A percentile compares a stretch with the other conserved stretches of the same genome.
These are phyloP conservation scores for Mimosa bimucronata DNA, from an alignment of 306 rosid species.

Conservation along the genomic window DNA sequence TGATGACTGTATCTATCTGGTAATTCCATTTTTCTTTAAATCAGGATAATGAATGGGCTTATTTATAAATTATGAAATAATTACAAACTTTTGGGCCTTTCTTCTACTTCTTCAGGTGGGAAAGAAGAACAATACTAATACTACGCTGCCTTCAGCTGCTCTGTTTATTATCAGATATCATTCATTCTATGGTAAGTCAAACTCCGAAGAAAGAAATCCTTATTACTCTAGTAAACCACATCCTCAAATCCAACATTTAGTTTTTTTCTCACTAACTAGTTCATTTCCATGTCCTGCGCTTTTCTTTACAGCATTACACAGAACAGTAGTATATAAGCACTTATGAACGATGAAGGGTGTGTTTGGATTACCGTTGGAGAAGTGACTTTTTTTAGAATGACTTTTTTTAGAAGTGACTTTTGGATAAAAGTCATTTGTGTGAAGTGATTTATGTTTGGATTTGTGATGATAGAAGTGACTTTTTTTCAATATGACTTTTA, in stretches of 20 bases:
- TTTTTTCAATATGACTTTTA: too few species aligned
- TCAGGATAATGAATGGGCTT: neutral
- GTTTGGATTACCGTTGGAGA: too few species aligned
- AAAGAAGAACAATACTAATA: conserved; percentile 35
- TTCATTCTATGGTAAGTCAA: conserved; percentile 47
- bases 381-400: too few species aligned
- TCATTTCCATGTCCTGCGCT: neutral
- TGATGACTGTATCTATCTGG: conserved; percentile 57
- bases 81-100: neutral
- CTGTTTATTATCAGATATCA: conserved; percentile 51
- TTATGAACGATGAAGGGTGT: conserved; percentile 79
- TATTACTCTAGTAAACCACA: too few species aligned
- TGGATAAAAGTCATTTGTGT: too few species aligned
- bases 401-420: too few species aligned
- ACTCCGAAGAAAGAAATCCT: neutral
- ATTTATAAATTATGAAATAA: neutral
- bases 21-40: neutral
- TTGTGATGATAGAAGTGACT: too few species aligned
- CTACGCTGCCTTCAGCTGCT: conserved; percentile 51
- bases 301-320: conserved; percentile 71
- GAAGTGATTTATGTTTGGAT: too few species aligned
- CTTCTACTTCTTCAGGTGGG: conserved; percentile 39
- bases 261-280: neutral
- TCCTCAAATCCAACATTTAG: neutral
- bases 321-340: conserved; percentile 66